phyloP scores from a whole-genome alignment of 2,329 filamentous ascomycete genomes.

The Colletotrichum agaves region DNA sequence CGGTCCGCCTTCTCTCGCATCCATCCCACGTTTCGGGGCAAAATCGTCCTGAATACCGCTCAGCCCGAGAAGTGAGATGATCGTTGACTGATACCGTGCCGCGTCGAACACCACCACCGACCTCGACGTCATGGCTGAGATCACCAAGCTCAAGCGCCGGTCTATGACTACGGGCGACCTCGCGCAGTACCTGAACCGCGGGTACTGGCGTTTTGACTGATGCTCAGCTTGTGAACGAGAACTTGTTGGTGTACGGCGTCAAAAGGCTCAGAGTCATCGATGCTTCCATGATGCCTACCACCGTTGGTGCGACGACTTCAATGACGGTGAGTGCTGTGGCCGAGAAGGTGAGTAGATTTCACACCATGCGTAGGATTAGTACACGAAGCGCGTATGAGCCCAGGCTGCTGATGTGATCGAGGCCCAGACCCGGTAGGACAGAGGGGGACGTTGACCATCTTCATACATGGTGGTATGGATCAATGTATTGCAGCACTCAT shows the following conservation, averaged over 20 bases:
- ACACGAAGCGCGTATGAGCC: background rate
- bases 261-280: slow-evolving; percentile 40
- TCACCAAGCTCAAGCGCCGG: slow-evolving; percentile 42
- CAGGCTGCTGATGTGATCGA: slow-evolving; percentile 38
- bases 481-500: too few species aligned
- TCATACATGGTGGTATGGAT: too few species aligned
- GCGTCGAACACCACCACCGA: slow-evolving; percentile 42
- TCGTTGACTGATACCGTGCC: slow-evolving; percentile 44
- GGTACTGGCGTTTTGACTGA: slow-evolving; percentile 39
- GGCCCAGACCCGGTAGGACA: slow-evolving; percentile 23
- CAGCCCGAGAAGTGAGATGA: slow-evolving; percentile 39
- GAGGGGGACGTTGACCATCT: too few species aligned
- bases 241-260: slow-evolving; percentile 44
- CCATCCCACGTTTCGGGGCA: slow-evolving; percentile 41
- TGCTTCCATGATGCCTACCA: slow-evolving; percentile 40
- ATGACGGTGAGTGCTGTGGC: slow-evolving; percentile 40
- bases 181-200: slow-evolving; percentile 39
- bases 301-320: slow-evolving; percentile 38
- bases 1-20: slow-evolving; percentile 38
- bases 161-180: slow-evolving; percentile 40
- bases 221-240: slow-evolving; percentile 40
- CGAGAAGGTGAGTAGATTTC: slow-evolving; percentile 35
- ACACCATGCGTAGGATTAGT: too few species aligned
- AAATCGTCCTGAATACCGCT: slow-evolving; percentile 39
- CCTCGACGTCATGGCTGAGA: slow-evolving; percentile 41